Conservation (phyloP, 805 yeast species). For the Millerago galiae region DNA sequence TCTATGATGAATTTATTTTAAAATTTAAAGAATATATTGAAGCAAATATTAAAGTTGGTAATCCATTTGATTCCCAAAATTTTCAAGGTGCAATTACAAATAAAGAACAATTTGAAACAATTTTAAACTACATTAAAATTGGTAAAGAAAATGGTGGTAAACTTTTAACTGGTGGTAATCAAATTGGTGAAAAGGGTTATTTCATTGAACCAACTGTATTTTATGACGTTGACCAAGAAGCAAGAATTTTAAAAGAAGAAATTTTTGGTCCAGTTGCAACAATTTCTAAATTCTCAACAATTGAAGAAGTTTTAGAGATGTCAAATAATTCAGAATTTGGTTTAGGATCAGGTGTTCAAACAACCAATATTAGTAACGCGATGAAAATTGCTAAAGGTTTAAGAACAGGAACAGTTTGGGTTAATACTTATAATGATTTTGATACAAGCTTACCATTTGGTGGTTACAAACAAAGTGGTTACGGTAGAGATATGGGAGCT, state of each 20-base stretch:
- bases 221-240: conserved; percentile 55
- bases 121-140: conserved; percentile 55
- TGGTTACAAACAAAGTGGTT: conserved; percentile 73
- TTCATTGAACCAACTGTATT: conserved; percentile 70
- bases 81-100: conserved; percentile 79
- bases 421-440: conserved; percentile 75
- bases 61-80: conserved; percentile 60
- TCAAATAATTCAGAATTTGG: conserved; percentile 73
- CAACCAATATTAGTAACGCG: conserved; percentile 54
- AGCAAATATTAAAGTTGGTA: conserved; percentile 53
- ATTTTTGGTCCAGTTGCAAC: conserved; percentile 79
- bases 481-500: conserved; percentile 81
- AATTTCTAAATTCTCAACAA: conserved; percentile 55
- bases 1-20: conserved; percentile 54
- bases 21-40: conserved; percentile 55
- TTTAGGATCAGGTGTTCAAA: conserved; percentile 76
- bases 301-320: conserved; percentile 57
- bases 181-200: conserved; percentile 59
- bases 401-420: conserved; percentile 74
- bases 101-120: conserved; percentile 59
- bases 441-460: conserved; percentile 73
- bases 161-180: conserved; percentile 64
- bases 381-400: conserved; percentile 55
- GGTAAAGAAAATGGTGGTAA: conserved; percentile 68
- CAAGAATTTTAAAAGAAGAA: conserved; percentile 63